These are phyloP conservation scores for Russula griseocarnosa DNA, from an alignment of 768 basidiomycete genomes.

Conservation along the genomic window DNA sequence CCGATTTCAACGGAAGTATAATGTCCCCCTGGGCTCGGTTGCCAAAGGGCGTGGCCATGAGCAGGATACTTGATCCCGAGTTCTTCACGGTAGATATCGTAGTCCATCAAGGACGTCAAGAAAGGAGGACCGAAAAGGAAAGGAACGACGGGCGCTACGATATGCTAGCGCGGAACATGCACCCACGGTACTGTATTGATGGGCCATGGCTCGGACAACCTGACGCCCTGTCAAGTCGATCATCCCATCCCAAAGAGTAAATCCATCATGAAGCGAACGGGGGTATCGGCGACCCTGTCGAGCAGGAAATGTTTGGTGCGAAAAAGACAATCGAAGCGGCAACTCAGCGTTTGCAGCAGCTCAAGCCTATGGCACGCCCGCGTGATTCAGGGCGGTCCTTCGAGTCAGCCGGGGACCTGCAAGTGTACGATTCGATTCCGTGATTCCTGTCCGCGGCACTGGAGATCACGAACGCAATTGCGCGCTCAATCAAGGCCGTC, in stretches of 20 bases:
- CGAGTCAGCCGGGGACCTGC: too few species aligned
- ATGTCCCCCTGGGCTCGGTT: background rate
- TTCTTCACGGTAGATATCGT: conserved; percentile 7
- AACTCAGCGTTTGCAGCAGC: conserved; percentile 81
- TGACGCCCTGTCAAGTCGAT: conserved; percentile 59
- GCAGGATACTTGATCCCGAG: conserved; percentile 2
- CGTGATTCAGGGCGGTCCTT: conserved; percentile 81
- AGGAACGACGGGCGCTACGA: background rate
- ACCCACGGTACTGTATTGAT: too few species aligned
- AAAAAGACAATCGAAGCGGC: conserved; percentile 92
- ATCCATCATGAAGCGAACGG: conserved; percentile 79
- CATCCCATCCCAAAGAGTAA: conserved; percentile 75
- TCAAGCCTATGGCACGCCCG: conserved; percentile 90
- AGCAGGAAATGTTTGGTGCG: conserved; percentile 92
- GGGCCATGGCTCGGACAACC: too few species aligned
- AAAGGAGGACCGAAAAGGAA: background rate
- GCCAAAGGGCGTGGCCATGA: conserved; percentile 5
- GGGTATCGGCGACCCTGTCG: conserved; percentile 93
- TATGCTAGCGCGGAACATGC: too few species aligned
- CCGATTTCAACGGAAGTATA: background rate
- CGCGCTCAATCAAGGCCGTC: conserved; percentile 90
- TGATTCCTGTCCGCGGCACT: conserved; percentile 74
- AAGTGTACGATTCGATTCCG: too few species aligned
- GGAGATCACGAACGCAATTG: conserved; percentile 94
- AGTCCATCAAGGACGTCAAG: background rate